Conservation (phyloP, 2,329 filamentous ascomycete genomes). For the Thielaviopsis musarum region DNA sequence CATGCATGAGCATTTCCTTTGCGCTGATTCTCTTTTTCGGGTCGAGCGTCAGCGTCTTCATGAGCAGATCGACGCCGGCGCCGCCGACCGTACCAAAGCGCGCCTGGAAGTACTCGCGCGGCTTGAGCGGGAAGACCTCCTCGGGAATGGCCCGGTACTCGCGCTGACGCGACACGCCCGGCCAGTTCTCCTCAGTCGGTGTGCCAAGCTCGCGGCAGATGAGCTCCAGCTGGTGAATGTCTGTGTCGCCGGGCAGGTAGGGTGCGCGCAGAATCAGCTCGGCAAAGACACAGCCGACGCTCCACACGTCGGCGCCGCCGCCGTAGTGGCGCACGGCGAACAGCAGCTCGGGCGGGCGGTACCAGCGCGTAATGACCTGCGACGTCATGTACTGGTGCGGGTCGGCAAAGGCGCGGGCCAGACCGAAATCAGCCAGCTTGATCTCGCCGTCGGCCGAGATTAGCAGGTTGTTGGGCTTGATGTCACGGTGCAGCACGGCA, state of each 20-base stretch:
- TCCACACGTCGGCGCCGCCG: conserved; percentile 88
- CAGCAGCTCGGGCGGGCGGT: conserved; percentile 82
- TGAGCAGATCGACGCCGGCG: conserved; percentile 73
- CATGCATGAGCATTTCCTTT: conserved; percentile 58
- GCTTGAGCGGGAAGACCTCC: conserved; percentile 40
- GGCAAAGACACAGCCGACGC: conserved; percentile 79
- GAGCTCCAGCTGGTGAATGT: conserved; percentile 70
- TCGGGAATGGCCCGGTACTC: conserved; percentile 57
- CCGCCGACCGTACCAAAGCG: conserved; percentile 67
- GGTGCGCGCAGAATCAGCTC: conserved; percentile 73
- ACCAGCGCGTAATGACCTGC: conserved; percentile 94
- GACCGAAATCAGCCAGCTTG: conserved; percentile 94
- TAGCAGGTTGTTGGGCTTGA: conserved; percentile 96
- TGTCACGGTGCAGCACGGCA: conserved; percentile 86
- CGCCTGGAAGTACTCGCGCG: conserved; percentile 54
- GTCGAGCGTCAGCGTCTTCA: conserved; percentile 71
- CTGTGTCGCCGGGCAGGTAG: conserved; percentile 68
- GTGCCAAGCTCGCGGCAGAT: conserved; percentile 79
- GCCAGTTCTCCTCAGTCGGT: conserved; percentile 89
- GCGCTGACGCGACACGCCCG: conserved; percentile 65
- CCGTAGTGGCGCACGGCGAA: conserved; percentile 82
- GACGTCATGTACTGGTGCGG: conserved; percentile 79
- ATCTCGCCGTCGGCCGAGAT: conserved; percentile 86
- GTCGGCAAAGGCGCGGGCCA: conserved; percentile 78
- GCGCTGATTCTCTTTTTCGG: conserved; percentile 73